A percentile compares a stretch with the other conserved stretches of the same genome.
These are phyloP conservation scores for Immersiporthe knoxdaviesiana DNA, from an alignment of 2,329 filamentous ascomycete species.

Conservation along the genomic window DNA sequence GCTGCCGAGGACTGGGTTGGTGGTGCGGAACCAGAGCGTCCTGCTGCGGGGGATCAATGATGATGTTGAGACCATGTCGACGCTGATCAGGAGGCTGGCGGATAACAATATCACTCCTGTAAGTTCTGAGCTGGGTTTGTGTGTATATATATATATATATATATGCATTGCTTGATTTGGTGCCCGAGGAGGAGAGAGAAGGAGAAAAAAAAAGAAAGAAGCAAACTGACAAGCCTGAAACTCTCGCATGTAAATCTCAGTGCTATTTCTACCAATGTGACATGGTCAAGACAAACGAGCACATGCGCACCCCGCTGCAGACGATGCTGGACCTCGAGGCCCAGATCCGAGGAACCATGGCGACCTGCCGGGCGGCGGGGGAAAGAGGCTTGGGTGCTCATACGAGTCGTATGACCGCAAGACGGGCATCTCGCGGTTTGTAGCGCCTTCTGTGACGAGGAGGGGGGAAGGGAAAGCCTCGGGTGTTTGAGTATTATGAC, in stretches of 20 bases:
- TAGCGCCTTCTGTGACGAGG: slow-evolving; percentile 54
- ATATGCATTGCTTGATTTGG: too few species aligned
- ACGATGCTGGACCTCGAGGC: slow-evolving; percentile 62
- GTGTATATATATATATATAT: too few species aligned
- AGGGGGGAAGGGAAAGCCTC: slow-evolving; percentile 49
- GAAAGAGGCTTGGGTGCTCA: slow-evolving; percentile 62
- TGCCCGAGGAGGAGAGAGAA: too few species aligned
- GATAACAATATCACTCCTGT: slow-evolving; percentile 62
- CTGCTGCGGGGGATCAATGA: slow-evolving; percentile 64
- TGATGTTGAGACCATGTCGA: slow-evolving; percentile 53
- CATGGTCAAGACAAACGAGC: slow-evolving; percentile 63
- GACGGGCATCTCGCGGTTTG: slow-evolving; percentile 58
- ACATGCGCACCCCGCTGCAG: slow-evolving; percentile 63
- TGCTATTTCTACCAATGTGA: slow-evolving; percentile 71
- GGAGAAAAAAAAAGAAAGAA: too few species aligned
- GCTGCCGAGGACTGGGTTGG: slow-evolving; percentile 55
- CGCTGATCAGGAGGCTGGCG: slow-evolving; percentile 56
- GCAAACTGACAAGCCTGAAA: neutral
- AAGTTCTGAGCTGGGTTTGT: slow-evolving; percentile 32
- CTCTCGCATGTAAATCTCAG: slow-evolving; percentile 36
- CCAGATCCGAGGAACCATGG: slow-evolving; percentile 61
- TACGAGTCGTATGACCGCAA: slow-evolving; percentile 56
- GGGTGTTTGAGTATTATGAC: slow-evolving; percentile 61
- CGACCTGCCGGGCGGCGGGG: slow-evolving; percentile 66
- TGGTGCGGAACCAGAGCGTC: slow-evolving; percentile 64